A percentile compares a stretch with the other conserved stretches of the same genome.
Conservation (phyloP, 2,329 filamentous ascomycete genomes). For the Kalmusia sp. region DNA sequence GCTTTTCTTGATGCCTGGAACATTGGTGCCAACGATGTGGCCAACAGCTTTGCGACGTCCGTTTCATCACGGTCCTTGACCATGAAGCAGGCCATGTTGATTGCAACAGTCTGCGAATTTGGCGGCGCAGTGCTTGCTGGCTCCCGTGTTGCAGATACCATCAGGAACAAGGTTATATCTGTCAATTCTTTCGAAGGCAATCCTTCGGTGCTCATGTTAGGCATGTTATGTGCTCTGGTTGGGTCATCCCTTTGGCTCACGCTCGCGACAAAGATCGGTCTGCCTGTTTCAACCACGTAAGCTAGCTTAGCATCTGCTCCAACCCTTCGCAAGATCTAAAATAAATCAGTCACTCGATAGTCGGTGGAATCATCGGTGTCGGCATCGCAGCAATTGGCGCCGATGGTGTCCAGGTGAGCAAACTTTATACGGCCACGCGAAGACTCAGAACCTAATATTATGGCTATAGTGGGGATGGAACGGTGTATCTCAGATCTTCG, state of each 20-base stretch:
- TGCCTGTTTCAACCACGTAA: not conserved
- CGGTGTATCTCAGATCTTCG: too few species aligned
- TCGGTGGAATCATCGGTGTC: too few species aligned
- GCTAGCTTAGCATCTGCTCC: not conserved
- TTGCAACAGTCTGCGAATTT: slow-evolving; percentile 57
- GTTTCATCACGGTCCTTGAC: slow-evolving; percentile 80
- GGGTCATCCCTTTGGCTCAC: slow-evolving; percentile 74
- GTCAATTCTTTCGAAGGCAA: slow-evolving; percentile 54
- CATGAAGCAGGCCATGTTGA: slow-evolving; percentile 66
- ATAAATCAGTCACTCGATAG: too few species aligned
- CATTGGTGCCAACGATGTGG: slow-evolving; percentile 84
- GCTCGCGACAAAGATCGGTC: not conserved
- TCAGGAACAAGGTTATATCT: slow-evolving; percentile 73
- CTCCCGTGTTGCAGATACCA: slow-evolving; percentile 70
- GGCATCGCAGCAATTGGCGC: too few species aligned
- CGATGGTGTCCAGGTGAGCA: too few species aligned
- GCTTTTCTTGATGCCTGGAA: slow-evolving; percentile 79
- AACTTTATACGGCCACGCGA: too few species aligned
- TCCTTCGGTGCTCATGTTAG: slow-evolving; percentile 59
- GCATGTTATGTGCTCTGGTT: slow-evolving; percentile 65
- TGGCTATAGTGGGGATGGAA: too few species aligned
- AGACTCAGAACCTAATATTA: too few species aligned
- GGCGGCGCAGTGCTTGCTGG: slow-evolving; percentile 53
- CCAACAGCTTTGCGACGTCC: slow-evolving; percentile 81
- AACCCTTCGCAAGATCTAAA: too few species aligned